These are phyloP conservation scores for Rosellinia necatrix DNA, from an alignment of 2,329 filamentous ascomycete species.

Conservation along the genomic window DNA sequence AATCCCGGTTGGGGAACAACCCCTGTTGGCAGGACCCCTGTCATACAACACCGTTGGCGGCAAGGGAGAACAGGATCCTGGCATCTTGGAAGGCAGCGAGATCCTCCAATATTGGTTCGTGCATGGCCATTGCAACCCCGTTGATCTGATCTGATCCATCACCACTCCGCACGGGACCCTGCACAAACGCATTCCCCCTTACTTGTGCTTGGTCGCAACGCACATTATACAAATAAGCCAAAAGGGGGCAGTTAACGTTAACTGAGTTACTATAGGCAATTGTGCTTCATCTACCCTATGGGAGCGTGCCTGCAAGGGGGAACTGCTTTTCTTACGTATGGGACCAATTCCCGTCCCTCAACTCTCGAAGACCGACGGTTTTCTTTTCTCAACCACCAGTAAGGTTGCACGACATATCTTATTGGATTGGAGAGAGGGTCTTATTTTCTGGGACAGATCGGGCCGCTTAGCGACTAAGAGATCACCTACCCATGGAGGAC, in stretches of 20 bases:
- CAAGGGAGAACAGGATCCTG: slow-evolving; percentile 2
- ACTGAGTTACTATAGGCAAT: too few species aligned
- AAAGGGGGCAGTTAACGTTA: background rate
- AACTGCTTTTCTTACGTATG: background rate
- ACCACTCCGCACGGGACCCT: too few species aligned
- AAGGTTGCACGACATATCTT: background rate
- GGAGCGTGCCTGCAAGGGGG: background rate
- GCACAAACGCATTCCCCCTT: background rate
- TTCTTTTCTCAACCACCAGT: background rate
- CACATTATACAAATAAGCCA: background rate
- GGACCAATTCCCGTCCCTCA: background rate
- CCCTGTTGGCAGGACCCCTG: too few species aligned
- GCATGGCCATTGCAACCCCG: background rate
- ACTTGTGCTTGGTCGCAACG: background rate
- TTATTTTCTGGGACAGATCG: background rate
- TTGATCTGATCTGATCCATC: too few species aligned
- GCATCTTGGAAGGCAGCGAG: too few species aligned
- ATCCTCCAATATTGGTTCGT: background rate
- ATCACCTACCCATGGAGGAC: slow-evolving; percentile 44
- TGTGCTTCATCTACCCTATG: background rate
- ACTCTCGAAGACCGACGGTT: background rate
- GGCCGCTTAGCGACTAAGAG: background rate
- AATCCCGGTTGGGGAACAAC: too few species aligned
- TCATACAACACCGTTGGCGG: slow-evolving; percentile 3
- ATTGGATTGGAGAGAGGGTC: background rate